phyloP scores from a whole-genome alignment of 2,329 filamentous ascomycete species.

The Alternaria arborescens region DNA sequence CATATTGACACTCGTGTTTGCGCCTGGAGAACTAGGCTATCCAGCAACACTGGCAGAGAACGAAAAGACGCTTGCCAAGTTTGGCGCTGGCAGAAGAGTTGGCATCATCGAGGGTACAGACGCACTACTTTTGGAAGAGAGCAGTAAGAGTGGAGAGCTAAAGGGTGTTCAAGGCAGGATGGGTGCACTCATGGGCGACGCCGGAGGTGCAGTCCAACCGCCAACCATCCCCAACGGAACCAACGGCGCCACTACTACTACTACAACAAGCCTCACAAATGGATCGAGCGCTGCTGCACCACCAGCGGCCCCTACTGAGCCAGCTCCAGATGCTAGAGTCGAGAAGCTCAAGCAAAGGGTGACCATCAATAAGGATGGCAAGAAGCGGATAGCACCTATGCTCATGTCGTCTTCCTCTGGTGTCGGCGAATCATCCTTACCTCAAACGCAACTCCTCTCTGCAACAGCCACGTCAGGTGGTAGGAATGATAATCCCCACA shows the following conservation, averaged over 20 bases:
- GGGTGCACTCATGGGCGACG: constrained; percentile 96
- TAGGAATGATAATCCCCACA: constrained; percentile 78
- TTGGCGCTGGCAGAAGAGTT: constrained; percentile 85
- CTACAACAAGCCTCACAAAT: constrained; percentile 54
- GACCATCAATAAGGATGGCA: constrained; percentile 94
- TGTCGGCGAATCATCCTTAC: constrained; percentile 84
- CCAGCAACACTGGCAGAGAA: constrained; percentile 88
- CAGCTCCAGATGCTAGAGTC: constrained; percentile 63
- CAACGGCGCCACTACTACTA: constrained; percentile 57
- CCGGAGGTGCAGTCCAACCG: constrained; percentile 55
- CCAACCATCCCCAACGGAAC: constrained; percentile 65
- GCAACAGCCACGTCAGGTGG: constrained; percentile 68
- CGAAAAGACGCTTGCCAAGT: constrained; percentile 90
- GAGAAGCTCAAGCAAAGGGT: constrained; percentile 87
- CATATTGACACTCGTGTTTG: constrained; percentile 82
- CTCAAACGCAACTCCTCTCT: constrained; percentile 86
- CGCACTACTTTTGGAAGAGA: constrained; percentile 84
- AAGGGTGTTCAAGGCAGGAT: constrained; percentile 92
- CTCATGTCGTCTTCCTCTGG: constrained; percentile 86
- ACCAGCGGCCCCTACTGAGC: constrained; percentile 31
- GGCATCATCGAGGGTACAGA: constrained; percentile 94
- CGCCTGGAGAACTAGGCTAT: constrained; percentile 87
- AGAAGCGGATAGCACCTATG: constrained; percentile 91
- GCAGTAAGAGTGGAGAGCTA: constrained; percentile 89
- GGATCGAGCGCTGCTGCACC: constrained; percentile 57